Base-by-base conservation (phyloP, 75 land plant genomes). In the Cryptomeria japonica region DNA sequence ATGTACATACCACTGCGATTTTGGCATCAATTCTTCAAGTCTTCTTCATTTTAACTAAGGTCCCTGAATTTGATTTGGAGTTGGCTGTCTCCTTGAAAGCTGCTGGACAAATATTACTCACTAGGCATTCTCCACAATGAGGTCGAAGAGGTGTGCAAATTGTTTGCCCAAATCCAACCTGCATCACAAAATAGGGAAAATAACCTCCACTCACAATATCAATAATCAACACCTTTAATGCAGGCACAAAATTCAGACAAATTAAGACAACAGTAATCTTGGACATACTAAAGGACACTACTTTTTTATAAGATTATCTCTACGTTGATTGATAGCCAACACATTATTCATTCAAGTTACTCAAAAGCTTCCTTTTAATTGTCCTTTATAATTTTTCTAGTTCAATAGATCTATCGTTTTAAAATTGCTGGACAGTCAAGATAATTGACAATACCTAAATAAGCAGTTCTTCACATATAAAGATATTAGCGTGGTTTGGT, bases 121-220 rank as follows among this genome's bases (percentile, higher is more conserved):
- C 58, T 0, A 80, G 88, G 87, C 98, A 97, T 19, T 91, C 77
- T 18, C 87, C 93, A 90, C 98, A 97, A 1, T 87, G 93, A 84
- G 98, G 98, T 32, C 94, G 88, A 12, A 94, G 83, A 19, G 98
- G 96, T 15, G 98, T 95, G 53, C 98, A 97, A 10, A 97, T 86
- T n/a, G 97, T 97, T 58, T 97, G 98, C 38, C 98, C 98, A 88
- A 97, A 97, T 76, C 98, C 98, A 84, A 97, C 98, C 98, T 96
- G 88, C 86, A 56, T 46, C 31, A 41, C 76, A 75, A 75, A 70
- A 75, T 32, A 75, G 77, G 58, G 88, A 77, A 87, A 51, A 31
- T 55, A 25, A 55, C 16, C 37, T 44, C 34, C 25, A 87, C n/a
- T 34, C 38, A 3, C 75, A 55, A 7, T 12, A 87, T 83, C 34